Evolutionary conservation across 1,284 basidiomycete species (phyloP).

Genomic region (Tranzscheliella williamsii): DNA sequence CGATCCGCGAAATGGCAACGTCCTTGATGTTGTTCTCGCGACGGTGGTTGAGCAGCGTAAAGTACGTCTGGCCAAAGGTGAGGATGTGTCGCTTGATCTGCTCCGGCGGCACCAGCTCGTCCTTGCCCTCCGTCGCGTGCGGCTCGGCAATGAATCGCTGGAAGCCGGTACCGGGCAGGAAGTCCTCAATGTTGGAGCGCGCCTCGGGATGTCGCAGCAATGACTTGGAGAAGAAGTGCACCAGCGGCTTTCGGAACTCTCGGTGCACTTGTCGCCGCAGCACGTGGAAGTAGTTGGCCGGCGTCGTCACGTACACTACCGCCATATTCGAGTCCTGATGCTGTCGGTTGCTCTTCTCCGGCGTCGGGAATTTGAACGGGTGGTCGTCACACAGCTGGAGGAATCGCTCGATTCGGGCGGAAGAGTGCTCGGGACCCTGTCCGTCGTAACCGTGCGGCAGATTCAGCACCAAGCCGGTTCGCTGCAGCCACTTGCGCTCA

Average conservation of each 20-base stretch:
- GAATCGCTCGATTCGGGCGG: constrained; percentile 93
- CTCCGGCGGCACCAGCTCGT: constrained; percentile 74
- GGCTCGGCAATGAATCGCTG: constrained; percentile 88
- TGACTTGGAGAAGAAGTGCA: constrained; percentile 95
- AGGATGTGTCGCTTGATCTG: constrained; percentile 89
- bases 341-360: constrained; percentile 87
- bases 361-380: constrained; percentile 84
- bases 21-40: constrained; percentile 70
- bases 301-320: constrained; percentile 84
- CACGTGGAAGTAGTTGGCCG: constrained; percentile 61
- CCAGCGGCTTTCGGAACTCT: constrained; percentile 62
- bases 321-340: constrained; percentile 99
- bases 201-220: constrained; percentile 90
- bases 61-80: constrained; percentile 82
- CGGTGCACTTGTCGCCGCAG: constrained; percentile 60
- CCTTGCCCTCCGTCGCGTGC: constrained; percentile 67
- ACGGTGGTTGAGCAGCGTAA: constrained; percentile 71
- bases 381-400: constrained; percentile 97
- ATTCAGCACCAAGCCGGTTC: constrained; percentile 87
- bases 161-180: constrained; percentile 86
- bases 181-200: constrained; percentile 82
- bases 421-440: constrained; percentile 98
- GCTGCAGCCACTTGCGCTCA: constrained; percentile 97
- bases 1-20: constrained; percentile 88
- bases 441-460: constrained; percentile 94